A percentile compares a stretch with the other conserved stretches of the same genome.
Conservation (phyloP, 1,139 yeast species). For the Geotrichum klebahnii region DNA sequence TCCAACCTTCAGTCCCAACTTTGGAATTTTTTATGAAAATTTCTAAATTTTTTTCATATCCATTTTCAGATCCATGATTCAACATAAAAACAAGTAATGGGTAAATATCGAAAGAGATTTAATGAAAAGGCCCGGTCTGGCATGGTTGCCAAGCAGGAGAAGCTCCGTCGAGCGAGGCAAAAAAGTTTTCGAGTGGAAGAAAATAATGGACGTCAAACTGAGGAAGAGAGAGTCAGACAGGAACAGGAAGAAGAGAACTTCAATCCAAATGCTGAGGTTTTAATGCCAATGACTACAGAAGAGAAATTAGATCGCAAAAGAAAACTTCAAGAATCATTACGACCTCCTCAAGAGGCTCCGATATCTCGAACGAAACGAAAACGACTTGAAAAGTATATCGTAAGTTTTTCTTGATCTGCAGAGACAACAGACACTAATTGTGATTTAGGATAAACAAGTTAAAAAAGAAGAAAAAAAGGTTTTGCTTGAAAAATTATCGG, state of each 20-base stretch:
- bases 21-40: constrained; percentile 2
- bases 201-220: constrained; percentile 42
- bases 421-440: not conserved
- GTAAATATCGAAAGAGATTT: constrained; percentile 72
- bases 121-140: constrained; percentile 86
- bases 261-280: constrained; percentile 60
- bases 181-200: constrained; percentile 46
- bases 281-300: constrained; percentile 48
- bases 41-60: not conserved
- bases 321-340: constrained; percentile 55
- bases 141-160: constrained; percentile 74
- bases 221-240: constrained; percentile 35
- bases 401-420: constrained; percentile 24
- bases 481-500: constrained; percentile 69
- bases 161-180: constrained; percentile 62
- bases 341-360: constrained; percentile 56
- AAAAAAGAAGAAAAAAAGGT: constrained; percentile 84
- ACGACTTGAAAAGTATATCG: constrained; percentile 46
- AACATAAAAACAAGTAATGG: too few relatives aligned
- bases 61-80: too few relatives aligned
- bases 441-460: constrained; percentile 71
- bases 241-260: constrained; percentile 27
- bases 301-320: constrained; percentile 66
- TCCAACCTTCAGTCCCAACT: not conserved
- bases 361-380: constrained; percentile 71